Percentiles rank a stretch among this genome's conserved stretches.
Conservation (phyloP, 2,329 filamentous ascomycete species). For the Cladosporium sp. region DNA sequence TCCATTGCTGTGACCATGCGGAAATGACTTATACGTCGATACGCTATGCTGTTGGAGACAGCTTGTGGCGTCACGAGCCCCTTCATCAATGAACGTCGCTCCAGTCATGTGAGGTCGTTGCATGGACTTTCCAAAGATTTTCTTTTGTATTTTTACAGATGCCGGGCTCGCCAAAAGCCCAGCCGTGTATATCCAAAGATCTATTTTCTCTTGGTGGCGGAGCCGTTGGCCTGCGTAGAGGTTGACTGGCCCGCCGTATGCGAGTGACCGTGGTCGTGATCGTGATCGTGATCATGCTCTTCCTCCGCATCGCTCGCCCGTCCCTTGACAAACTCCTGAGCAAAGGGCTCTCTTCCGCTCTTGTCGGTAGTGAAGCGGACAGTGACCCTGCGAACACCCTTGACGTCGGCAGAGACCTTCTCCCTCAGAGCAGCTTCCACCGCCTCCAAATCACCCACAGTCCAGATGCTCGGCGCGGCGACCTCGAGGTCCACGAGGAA, state of each 20-base stretch:
- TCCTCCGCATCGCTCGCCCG: conserved; percentile 17
- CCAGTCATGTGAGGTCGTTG: no score
- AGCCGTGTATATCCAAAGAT: background rate
- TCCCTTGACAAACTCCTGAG: conserved; percentile 58
- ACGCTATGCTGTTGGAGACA: no score
- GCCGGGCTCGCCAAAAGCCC: no score
- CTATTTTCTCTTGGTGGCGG: conserved; percentile 18
- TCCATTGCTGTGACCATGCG: no score
- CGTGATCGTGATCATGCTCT: conserved; percentile 20
- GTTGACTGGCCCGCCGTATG: conserved; percentile 9
- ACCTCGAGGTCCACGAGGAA: conserved; percentile 88
- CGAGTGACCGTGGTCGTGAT: conserved; percentile 19
- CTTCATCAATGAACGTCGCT: no score
- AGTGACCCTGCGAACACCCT: conserved; percentile 75
- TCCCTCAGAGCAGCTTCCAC: conserved; percentile 70
- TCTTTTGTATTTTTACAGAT: no score
- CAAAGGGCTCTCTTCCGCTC: conserved; percentile 43
- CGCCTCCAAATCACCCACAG: conserved; percentile 60
- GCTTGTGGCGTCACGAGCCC: no score
- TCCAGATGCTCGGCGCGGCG: conserved; percentile 70
- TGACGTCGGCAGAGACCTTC: conserved; percentile 67
- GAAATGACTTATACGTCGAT: no score
- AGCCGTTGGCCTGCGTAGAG: conserved; percentile 14
- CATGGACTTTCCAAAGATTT: no score
- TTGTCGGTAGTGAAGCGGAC: conserved; percentile 68